Evolutionary conservation across 1,139 yeast species (phyloP).

Genomic region (Kurtzmaniella quercitrusa): DNA sequence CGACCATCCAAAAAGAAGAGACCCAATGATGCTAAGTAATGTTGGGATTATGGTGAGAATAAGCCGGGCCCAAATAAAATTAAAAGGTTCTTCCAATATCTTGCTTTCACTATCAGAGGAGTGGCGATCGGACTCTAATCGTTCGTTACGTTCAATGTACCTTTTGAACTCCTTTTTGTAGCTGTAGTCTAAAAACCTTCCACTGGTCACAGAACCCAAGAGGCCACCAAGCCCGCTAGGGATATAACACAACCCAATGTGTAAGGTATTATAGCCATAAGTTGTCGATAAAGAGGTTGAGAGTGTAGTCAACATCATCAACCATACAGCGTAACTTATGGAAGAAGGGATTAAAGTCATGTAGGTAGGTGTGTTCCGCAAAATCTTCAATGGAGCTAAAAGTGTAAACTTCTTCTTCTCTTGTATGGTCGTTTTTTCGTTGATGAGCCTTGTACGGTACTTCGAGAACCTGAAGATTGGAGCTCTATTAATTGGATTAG

Average conservation of each 20-base stretch:
- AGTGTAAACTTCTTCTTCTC: constrained; percentile 27
- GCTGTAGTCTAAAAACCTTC: constrained; percentile 42
- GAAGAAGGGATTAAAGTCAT: constrained; percentile 48
- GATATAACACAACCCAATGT: constrained; percentile 61
- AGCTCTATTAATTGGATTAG: constrained; percentile 1
- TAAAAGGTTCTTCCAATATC: constrained; percentile 24
- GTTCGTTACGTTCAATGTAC: constrained; percentile 15
- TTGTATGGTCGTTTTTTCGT: constrained; percentile 14
- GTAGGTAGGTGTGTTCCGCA: constrained; percentile 26
- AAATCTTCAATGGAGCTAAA: constrained; percentile 42
- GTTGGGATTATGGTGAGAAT: constrained; percentile 23
- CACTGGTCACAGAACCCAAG: constrained; percentile 46
- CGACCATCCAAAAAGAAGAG: constrained; percentile 69
- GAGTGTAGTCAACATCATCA: constrained; percentile 61
- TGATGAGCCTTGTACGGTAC: constrained; percentile 13
- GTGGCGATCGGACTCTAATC: constrained; percentile 38
- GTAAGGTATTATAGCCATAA: constrained; percentile 48
- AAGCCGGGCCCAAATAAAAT: constrained; percentile 25
- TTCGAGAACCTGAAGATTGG: constrained; percentile 20
- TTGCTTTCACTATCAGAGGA: constrained; percentile 17
- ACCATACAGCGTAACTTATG: constrained; percentile 63
- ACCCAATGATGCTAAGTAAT: constrained; percentile 29
- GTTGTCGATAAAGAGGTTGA: constrained; percentile 47
- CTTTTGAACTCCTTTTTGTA: constrained; percentile 26
- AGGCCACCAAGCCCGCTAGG: constrained; percentile 60